Evolutionary conservation across 2,329 filamentous ascomycete species (phyloP), one percentile per base, ranked within the genome.

Genomic region (Talaromyces pinophilus): DNA sequence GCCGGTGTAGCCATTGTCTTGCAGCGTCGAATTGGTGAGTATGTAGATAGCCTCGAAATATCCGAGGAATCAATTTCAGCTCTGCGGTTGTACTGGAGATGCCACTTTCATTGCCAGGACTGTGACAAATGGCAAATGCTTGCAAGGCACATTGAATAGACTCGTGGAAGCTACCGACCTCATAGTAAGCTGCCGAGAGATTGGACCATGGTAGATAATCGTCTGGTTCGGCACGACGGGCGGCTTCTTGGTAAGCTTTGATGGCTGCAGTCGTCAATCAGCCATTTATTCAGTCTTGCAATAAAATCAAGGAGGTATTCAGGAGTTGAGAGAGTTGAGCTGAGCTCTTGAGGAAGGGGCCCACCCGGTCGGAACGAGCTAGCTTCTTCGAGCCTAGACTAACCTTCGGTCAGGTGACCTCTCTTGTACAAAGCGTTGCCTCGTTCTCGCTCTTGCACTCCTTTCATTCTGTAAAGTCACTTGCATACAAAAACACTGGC

Each of bases 161-260:
- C 17, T 64, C 40, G 22, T 50, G 22, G 25, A 65, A 46, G 46
- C 65, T 62, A 7, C 66, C 66, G 38, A 46, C 42, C 63, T 67
- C 66, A 42, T 65, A 67, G 50, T 67, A 65, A 10, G 66, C 66
- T 3, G 66, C 66, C 15, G 66, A 67, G 52, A 67, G 66, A 30
- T 67, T 67, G 38, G 66, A 67, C 66, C 66, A 67, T 22, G 66
- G 66, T 10, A 67, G 63, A 25, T 60, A 60, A 40, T 67, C 66
- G 66, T 67, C 63, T 5, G 54, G 28, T 2, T n/a, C 44, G 30
- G 66, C 66, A 22, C 28, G 59, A 35, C 28, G 59, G 44, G 66
- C 59, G 38, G 66, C 66, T 44, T 63, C 50, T 44, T 65, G 63
- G 59, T 67, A 67, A 8, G 59, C 55, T 59, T 67, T 67, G 63